Percentiles rank a stretch among this genome's conserved stretches.
Evolutionary conservation across 73 alveolate species (phyloP).

Genomic region (Stentor roeselii): DNA sequence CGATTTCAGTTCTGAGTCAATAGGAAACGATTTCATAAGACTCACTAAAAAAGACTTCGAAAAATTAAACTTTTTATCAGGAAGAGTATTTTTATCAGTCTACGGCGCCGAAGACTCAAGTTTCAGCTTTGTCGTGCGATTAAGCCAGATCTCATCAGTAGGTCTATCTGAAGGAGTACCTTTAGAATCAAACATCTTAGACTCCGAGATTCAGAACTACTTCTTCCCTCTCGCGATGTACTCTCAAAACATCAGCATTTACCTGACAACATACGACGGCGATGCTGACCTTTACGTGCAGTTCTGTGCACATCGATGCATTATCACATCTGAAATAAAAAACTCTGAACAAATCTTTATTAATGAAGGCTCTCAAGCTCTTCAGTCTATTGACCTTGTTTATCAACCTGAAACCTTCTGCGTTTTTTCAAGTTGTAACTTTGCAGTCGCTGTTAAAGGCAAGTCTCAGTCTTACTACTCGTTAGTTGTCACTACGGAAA

Average conservation of each 20-base stretch:
- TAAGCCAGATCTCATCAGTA: not conserved
- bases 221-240: not conserved
- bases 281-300: conserved; percentile 26
- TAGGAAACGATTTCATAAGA: not conserved
- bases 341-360: not conserved
- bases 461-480: not conserved
- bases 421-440: not conserved
- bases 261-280: conserved; percentile 7
- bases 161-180: not conserved
- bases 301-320: not conserved
- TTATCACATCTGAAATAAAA: not conserved
- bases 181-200: not conserved
- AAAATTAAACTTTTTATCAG: not conserved
- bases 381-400: not conserved
- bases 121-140: not conserved
- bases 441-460: conserved; percentile 19
- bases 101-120: not conserved
- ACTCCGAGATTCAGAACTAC: not conserved
- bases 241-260: not conserved
- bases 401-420: not conserved
- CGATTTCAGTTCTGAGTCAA: not conserved
- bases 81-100: not conserved
- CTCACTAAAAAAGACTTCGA: not conserved
- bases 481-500: not conserved
- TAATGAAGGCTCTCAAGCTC: not conserved